A percentile compares a stretch with the other conserved stretches of the same genome.
Conservation (phyloP, 2,329 filamentous ascomycete species). For the Rutstroemia sp. region DNA sequence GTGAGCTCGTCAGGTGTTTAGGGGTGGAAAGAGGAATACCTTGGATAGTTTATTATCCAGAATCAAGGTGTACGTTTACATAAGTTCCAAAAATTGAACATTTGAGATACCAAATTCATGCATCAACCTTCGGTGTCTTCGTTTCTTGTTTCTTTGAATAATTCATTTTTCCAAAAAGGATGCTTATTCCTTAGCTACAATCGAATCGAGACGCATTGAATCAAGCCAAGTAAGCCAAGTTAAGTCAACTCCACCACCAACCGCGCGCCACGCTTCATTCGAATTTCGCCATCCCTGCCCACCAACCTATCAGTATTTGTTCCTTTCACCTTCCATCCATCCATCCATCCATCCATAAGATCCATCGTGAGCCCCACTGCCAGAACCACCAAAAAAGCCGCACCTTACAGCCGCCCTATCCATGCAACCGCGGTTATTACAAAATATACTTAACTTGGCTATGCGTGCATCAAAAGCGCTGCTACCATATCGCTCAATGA, state of each 20-base stretch:
- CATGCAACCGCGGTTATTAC: not conserved
- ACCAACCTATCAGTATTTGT: too few species aligned
- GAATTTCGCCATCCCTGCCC: not conserved
- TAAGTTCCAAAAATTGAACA: not conserved
- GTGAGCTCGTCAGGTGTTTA: too few species aligned
- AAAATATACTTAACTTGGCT: slow-evolving; percentile 3
- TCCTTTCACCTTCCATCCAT: too few species aligned
- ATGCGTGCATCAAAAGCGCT: not conserved
- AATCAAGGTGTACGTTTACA: too few species aligned
- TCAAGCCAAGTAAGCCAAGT: too few species aligned
- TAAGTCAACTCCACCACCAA: too few species aligned
- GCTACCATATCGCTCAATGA: not conserved
- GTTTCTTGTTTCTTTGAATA: not conserved
- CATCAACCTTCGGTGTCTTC: not conserved
- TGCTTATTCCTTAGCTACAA: not conserved
- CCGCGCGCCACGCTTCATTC: too few species aligned
- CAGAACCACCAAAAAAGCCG: too few species aligned
- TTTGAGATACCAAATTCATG: too few species aligned
- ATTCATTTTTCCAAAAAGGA: not conserved
- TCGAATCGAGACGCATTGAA: too few species aligned
- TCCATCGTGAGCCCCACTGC: too few species aligned
- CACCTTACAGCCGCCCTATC: not conserved
- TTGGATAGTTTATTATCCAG: not conserved
- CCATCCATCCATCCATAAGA: too few species aligned
- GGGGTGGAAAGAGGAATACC: not conserved